Percentiles rank a stretch among this genome's conserved stretches.
Conservation (phyloP, 202 grass and related monocot species). For the Zizania palustris region DNA sequence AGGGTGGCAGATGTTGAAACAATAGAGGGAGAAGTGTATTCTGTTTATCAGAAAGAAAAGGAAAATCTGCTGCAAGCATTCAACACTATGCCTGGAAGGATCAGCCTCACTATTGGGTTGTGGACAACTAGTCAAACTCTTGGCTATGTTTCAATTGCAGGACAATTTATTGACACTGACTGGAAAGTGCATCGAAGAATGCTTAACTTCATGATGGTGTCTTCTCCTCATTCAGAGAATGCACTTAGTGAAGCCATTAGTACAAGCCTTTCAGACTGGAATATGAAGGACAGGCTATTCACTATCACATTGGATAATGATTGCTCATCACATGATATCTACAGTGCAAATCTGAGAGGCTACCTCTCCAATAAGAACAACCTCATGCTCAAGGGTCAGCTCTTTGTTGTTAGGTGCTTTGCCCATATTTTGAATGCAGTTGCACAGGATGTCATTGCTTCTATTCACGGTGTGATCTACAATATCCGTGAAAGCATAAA, state of each 20-base stretch:
- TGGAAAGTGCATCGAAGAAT: constrained; percentile 57
- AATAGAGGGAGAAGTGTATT: constrained; percentile 49
- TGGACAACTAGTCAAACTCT: constrained; percentile 72
- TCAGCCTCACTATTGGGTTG: constrained; percentile 58
- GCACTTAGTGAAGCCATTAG: constrained; percentile 56
- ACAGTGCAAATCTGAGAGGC: constrained; percentile 64
- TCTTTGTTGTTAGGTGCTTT: constrained; percentile 66
- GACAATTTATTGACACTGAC: constrained; percentile 56
- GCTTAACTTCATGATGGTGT: constrained; percentile 59
- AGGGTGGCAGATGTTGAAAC: constrained; percentile 41
- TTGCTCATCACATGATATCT: constrained; percentile 66
- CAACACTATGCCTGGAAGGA: constrained; percentile 50
- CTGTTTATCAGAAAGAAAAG: constrained; percentile 60
- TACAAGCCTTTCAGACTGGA: constrained; percentile 55
- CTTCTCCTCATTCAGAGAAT: constrained; percentile 59
- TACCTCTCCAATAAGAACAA: constrained; percentile 54
- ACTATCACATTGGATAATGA: constrained; percentile 64
- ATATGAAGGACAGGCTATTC: constrained; percentile 53
- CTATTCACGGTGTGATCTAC: constrained; percentile 54
- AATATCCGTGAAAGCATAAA: constrained; percentile 63
- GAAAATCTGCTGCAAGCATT: constrained; percentile 52
- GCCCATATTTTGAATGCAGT: constrained; percentile 56
- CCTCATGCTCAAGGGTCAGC: constrained; percentile 59
- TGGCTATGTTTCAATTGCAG: constrained; percentile 55
- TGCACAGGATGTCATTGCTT: constrained; percentile 62